A percentile compares a stretch with the other conserved stretches of the same genome.
These are phyloP conservation scores for Rhizopogon salebrosus DNA, from an alignment of 768 basidiomycete species.

Conservation along the genomic window DNA sequence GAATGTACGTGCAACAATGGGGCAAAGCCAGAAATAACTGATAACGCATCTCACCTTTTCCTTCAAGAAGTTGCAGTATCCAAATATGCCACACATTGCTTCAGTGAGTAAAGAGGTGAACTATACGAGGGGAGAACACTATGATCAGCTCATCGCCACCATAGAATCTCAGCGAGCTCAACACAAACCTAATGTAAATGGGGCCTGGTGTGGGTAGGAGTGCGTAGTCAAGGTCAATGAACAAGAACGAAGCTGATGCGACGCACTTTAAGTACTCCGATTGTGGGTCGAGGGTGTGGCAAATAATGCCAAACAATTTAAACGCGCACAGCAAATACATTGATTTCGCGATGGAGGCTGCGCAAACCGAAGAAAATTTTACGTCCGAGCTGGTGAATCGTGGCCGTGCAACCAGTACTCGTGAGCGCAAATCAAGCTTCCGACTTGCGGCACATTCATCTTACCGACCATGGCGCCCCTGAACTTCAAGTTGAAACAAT, in stretches of 20 bases:
- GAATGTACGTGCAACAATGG: neutral
- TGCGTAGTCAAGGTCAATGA: constrained; percentile 8
- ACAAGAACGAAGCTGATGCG: constrained; percentile 6
- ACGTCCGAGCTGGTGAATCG: neutral
- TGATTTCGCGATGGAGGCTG: neutral
- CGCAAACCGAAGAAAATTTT: neutral
- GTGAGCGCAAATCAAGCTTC: no score
- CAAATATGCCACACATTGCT: constrained; percentile 92
- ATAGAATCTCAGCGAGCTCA: neutral
- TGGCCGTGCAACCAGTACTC: no score
- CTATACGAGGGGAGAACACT: neutral
- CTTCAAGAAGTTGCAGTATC: constrained; percentile 89
- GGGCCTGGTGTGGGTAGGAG: neutral
- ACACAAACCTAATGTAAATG: constrained; percentile 8
- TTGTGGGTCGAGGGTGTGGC: constrained; percentile 26
- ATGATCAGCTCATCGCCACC: neutral
- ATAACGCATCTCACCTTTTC: constrained; percentile 70
- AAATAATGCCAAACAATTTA: constrained; percentile 24
- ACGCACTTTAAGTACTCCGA: constrained; percentile 25
- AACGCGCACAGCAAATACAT: neutral
- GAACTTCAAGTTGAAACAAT: no score
- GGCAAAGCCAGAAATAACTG: neutral
- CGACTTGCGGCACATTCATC: no score
- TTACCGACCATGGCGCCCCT: no score
- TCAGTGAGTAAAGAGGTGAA: neutral